Conservation (phyloP, 129 eudicot genomes). For the Rutidosis leptorrhynchoides region DNA sequence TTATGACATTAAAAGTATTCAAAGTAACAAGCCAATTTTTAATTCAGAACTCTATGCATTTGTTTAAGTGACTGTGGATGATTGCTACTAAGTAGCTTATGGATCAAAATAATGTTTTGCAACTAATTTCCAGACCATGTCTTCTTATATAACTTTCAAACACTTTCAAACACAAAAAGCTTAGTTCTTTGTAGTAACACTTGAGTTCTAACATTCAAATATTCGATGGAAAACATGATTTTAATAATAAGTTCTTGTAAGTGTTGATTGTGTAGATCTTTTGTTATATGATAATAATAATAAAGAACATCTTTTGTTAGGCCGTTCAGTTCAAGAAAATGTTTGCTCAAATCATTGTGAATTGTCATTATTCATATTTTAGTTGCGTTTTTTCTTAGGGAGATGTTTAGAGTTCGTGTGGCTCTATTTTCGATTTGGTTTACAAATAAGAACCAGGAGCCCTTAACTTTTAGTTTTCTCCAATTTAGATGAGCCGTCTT, state of each 20-base stretch:
- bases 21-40: constrained; percentile 6
- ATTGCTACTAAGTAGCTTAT: constrained; percentile 1
- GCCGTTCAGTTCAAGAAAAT: not conserved
- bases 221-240: not conserved
- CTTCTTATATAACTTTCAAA: not conserved
- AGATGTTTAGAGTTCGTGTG: not conserved
- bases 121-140: not conserved
- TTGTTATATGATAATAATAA: not conserved
- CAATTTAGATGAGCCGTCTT: not conserved
- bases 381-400: not conserved
- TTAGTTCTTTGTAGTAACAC: not conserved
- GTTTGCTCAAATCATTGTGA: not conserved
- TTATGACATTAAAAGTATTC: constrained; percentile 16
- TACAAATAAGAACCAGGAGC: not conserved
- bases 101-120: not conserved
- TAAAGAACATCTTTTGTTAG: not conserved
- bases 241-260: not conserved
- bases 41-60: not conserved
- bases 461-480: not conserved
- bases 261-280: not conserved
- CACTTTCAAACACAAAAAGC: not conserved
- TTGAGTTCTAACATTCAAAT: not conserved
- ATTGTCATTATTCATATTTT: not conserved
- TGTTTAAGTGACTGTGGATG: constrained; percentile 6
- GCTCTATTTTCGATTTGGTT: not conserved